Conservation (phyloP, 129 eudicot species). For the Centaurea solstitialis region DNA sequence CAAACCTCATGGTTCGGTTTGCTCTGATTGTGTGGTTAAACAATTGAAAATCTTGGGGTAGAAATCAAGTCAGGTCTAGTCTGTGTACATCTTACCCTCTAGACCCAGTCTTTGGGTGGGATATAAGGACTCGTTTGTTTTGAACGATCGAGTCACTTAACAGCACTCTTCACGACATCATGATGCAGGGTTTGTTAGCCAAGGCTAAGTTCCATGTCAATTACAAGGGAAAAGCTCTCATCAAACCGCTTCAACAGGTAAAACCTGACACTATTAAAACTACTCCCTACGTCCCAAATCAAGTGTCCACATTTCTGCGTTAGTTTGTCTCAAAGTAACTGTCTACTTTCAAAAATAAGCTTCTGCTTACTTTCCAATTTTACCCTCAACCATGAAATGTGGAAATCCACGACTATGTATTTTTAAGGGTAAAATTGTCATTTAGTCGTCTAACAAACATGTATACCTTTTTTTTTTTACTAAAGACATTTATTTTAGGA, state of each 20-base stretch:
- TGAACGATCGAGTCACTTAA: neutral
- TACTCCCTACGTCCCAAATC: neutral
- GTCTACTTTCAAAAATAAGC: neutral
- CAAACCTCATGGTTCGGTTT: neutral
- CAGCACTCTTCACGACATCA: neutral
- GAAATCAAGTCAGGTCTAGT: no score
- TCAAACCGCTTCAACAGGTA: slow-evolving; percentile 93
- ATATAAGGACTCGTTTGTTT: neutral
- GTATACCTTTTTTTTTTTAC: neutral
- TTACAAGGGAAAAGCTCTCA: slow-evolving; percentile 79
- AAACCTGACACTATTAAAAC: slow-evolving; percentile 4
- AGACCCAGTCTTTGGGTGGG: neutral
- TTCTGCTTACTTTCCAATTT: neutral
- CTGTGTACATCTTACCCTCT: no score
- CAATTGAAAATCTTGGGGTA: no score
- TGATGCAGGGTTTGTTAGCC: slow-evolving; percentile 80
- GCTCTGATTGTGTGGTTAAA: neutral
- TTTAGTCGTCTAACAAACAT: neutral
- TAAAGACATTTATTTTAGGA: neutral
- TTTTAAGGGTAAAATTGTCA: neutral
- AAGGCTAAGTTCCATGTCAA: slow-evolving; percentile 95
- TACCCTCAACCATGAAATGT: neutral
- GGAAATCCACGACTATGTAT: neutral
- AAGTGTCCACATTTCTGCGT: neutral
- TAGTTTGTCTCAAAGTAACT: neutral